Evolutionary conservation across 805 yeast genomes (phyloP).

Genomic region (Candida maris): DNA sequence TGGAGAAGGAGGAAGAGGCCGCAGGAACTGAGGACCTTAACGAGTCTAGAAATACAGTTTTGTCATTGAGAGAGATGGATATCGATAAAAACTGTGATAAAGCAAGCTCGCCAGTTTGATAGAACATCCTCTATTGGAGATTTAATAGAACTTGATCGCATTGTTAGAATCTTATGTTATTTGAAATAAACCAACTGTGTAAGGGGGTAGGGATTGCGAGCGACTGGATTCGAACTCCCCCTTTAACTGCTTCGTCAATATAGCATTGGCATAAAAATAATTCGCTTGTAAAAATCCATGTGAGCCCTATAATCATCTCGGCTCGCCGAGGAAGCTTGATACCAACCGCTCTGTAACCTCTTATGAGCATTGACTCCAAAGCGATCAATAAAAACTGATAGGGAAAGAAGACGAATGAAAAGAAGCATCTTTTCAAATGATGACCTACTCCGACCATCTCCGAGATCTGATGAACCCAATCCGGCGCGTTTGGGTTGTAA

Average conservation of each 20-base stretch:
- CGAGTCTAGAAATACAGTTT: no score
- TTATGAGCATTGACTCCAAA: conserved; percentile 5
- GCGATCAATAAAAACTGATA: conserved; percentile 12
- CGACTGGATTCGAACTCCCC: conserved; percentile 12
- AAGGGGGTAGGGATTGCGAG: conserved; percentile 2
- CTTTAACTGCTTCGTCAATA: conserved; percentile 17
- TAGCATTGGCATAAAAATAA: conserved; percentile 10
- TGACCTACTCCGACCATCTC: neutral
- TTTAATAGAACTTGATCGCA: no score
- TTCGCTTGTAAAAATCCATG: conserved; percentile 12
- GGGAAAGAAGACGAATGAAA: conserved; percentile 17
- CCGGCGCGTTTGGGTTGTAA: conserved; percentile 12
- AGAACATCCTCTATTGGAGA: no score
- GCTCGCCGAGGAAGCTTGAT: conserved; percentile 4
- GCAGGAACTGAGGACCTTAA: no score
- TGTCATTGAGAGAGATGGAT: no score
- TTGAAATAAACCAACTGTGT: conserved; percentile 1
- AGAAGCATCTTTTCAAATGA: conserved; percentile 10
- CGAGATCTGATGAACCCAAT: conserved; percentile 7
- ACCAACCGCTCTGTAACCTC: neutral
- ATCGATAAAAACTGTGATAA: no score
- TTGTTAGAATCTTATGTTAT: conserved; percentile 3
- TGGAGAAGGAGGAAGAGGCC: conserved; percentile 5
- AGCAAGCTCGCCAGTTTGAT: no score
- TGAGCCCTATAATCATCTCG: conserved; percentile 7